A percentile compares a stretch with the other conserved stretches of the same genome.
Evolutionary conservation across 78 protist species (phyloP).

Genomic region (Diacronema lutheri): DNA sequence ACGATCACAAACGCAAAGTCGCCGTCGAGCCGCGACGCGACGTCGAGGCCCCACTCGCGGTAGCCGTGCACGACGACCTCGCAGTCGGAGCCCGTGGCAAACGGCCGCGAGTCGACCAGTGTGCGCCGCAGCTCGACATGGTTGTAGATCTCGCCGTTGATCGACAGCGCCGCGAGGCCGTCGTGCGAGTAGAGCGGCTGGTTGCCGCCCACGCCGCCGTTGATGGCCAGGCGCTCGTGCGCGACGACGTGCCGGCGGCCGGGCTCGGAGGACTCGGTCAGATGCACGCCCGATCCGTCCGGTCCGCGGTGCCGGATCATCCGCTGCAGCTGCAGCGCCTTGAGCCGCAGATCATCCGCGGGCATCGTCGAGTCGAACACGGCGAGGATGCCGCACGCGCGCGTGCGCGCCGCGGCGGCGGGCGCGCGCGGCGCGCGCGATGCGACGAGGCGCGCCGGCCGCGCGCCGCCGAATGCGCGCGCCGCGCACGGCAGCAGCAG

Average conservation of each 20-base stretch:
- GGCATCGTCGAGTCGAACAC: not conserved
- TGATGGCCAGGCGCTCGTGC: conserved; percentile 29
- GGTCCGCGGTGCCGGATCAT: conserved; percentile 16
- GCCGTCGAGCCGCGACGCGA: conserved; percentile 13
- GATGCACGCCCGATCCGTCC: not conserved
- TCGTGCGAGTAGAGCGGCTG: conserved; percentile 22
- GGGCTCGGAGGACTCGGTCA: not conserved
- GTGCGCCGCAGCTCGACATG: not conserved
- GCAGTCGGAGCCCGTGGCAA: conserved; percentile 31
- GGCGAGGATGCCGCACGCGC: conserved; percentile 20
- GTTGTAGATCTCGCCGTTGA: conserved; percentile 47
- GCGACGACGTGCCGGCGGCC: not conserved
- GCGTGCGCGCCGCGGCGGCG: not conserved
- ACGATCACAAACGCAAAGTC: conserved; percentile 13
- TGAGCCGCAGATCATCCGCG: not conserved
- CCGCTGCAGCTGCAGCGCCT: conserved; percentile 1
- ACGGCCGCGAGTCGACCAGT: not conserved
- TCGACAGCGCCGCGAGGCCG: not conserved
- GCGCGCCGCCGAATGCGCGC: too few species aligned
- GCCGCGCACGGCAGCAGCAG: too few species aligned
- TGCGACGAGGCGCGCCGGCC: too few species aligned
- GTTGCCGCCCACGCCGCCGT: conserved; percentile 14
- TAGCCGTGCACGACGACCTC: conserved; percentile 21
- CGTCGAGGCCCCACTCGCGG: conserved; percentile 14
- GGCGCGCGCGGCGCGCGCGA: too few species aligned